Conservation (phyloP, 2,329 filamentous ascomycete species). For the Phyllosticta citriasiana region DNA sequence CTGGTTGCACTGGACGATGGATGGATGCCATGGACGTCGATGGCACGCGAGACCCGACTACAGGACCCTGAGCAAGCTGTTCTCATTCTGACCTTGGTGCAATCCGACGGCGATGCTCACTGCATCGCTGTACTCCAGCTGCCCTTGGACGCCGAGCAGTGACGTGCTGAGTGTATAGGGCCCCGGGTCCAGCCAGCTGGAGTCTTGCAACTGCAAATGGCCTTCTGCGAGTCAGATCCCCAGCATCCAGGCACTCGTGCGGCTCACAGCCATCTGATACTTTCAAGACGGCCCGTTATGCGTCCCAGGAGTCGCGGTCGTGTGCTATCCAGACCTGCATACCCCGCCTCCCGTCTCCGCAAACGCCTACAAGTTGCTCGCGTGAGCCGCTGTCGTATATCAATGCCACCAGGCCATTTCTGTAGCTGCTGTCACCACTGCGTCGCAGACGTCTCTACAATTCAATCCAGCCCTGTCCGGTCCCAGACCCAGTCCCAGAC, state of each 20-base stretch:
- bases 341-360: slow-evolving; percentile 1
- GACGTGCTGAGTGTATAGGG: not conserved
- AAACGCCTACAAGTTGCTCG: not conserved
- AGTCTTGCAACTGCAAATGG: not conserved
- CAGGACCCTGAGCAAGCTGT: not conserved
- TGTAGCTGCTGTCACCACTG: not conserved
- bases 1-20: too few species aligned
- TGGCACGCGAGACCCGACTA: not conserved
- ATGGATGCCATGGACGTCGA: too few species aligned
- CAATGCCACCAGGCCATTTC: not conserved
- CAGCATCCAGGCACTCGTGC: not conserved
- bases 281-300: not conserved
- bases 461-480: not conserved
- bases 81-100: too few species aligned
- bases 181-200: too few species aligned
- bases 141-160: not conserved
- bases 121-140: too few species aligned
- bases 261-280: not conserved
- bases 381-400: not conserved
- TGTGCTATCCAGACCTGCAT: not conserved
- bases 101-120: too few species aligned
- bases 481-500: not conserved
- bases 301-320: not conserved
- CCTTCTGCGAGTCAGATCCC: not conserved
- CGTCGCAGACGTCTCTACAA: not conserved